Evolutionary conservation across 2,329 filamentous ascomycete species (phyloP).

Genomic region (Trichophyton benhamiae): DNA sequence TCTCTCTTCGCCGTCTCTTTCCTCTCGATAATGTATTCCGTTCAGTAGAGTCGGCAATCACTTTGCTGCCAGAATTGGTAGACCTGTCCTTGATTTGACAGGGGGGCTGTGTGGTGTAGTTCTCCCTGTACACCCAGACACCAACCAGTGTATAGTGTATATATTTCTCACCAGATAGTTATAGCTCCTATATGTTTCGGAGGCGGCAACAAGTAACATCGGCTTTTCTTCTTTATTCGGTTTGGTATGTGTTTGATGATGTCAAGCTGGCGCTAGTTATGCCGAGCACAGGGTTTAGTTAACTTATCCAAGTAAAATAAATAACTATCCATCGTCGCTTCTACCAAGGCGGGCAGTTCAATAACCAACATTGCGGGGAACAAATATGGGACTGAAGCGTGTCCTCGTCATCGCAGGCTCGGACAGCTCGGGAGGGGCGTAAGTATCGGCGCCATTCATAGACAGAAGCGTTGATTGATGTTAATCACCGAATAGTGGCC

Average conservation of each 20-base stretch:
- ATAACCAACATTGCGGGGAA: background rate
- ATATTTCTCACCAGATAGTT: background rate
- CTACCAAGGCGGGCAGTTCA: too few species aligned
- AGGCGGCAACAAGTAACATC: too few species aligned
- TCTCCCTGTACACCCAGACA: too few species aligned
- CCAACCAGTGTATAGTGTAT: too few species aligned
- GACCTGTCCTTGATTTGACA: too few species aligned
- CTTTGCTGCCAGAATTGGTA: too few species aligned
- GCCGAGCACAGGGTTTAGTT: background rate
- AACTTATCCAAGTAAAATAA: background rate
- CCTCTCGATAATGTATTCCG: background rate
- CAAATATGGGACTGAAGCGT: constrained; percentile 33
- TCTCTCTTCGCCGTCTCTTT: background rate
- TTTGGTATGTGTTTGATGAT: background rate
- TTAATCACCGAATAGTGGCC: constrained; percentile 46
- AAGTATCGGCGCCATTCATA: constrained; percentile 30
- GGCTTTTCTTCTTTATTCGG: too few species aligned
- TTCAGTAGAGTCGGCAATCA: too few species aligned
- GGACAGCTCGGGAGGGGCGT: constrained; percentile 85
- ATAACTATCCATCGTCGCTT: too few species aligned
- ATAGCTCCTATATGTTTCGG: too few species aligned
- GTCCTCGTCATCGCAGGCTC: constrained; percentile 79
- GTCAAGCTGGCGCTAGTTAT: background rate
- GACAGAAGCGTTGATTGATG: background rate
- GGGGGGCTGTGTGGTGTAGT: too few species aligned